Percentiles rank a stretch among this genome's conserved stretches.
phyloP scores from a whole-genome alignment of 192 early-diverging fungal species.

The Coemansia sp. region DNA sequence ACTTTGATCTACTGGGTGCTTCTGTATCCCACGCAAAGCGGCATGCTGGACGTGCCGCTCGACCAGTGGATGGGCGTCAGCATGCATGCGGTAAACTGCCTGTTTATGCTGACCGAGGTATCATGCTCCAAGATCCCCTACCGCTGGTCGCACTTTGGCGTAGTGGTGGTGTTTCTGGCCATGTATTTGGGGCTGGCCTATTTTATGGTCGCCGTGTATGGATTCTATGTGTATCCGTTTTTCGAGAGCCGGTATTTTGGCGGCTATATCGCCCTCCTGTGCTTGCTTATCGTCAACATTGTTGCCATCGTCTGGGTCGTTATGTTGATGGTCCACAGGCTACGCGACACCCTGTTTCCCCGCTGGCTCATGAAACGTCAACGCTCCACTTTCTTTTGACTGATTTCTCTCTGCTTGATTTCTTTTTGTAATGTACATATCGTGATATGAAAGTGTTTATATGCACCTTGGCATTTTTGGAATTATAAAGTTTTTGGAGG shows the following conservation, averaged over 20 bases:
- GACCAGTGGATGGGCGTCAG: constrained; percentile 46
- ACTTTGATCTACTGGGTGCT: constrained; percentile 44
- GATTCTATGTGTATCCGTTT: constrained; percentile 51
- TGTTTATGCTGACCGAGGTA: constrained; percentile 36
- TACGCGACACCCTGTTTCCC: constrained; percentile 25
- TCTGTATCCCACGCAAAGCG: constrained; percentile 30
- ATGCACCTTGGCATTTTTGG: neutral
- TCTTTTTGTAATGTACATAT: constrained; percentile 4
- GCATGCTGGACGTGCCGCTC: constrained; percentile 1
- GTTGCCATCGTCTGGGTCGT: constrained; percentile 37
- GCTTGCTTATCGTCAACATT: constrained; percentile 23
- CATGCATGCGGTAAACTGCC: constrained; percentile 41
- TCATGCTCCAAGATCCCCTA: constrained; percentile 23
- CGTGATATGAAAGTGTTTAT: neutral
- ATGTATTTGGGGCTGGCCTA: constrained; percentile 42
- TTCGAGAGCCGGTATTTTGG: constrained; percentile 38
- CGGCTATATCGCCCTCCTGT: constrained; percentile 33
- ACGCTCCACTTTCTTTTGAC: neutral
- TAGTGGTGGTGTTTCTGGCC: constrained; percentile 12
- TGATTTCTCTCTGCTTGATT: constrained; percentile 10
- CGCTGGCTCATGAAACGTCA: constrained; percentile 8
- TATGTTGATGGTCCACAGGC: constrained; percentile 33
- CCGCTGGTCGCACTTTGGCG: constrained; percentile 16
- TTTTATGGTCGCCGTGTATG: constrained; percentile 48
- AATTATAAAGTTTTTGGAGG: too few species aligned